Evolutionary conservation across 2,329 filamentous ascomycete genomes (phyloP).

Genomic region (Chrysoporthe puriensis): DNA sequence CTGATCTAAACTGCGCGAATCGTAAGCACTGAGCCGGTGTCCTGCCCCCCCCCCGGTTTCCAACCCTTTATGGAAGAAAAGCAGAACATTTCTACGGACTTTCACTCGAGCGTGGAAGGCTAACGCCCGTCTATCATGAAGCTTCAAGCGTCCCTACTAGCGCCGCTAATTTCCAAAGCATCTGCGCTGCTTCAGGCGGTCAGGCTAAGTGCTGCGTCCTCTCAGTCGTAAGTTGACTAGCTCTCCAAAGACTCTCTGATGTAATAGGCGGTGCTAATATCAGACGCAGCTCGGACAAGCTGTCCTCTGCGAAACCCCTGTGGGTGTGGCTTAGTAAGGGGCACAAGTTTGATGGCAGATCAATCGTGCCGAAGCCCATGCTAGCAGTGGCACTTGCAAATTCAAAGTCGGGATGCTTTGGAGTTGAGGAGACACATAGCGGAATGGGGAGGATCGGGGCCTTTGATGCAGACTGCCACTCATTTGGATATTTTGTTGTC

Average conservation of each 20-base stretch:
- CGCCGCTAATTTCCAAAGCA: background rate
- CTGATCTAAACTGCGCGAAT: slow-evolving; percentile 15
- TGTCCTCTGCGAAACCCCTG: slow-evolving; percentile 13
- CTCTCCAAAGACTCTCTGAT: too few relatives aligned
- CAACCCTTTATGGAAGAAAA: background rate
- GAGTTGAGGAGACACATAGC: background rate
- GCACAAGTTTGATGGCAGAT: background rate
- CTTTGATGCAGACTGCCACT: slow-evolving; percentile 9
- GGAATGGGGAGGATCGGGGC: background rate
- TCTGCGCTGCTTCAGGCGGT: slow-evolving; percentile 11
- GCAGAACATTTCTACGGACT: background rate
- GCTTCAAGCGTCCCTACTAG: slow-evolving; percentile 1
- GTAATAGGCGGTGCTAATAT: slow-evolving; percentile 4
- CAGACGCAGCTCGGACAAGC: background rate
- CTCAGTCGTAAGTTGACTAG: background rate
- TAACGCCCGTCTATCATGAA: background rate
- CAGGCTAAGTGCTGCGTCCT: slow-evolving; percentile 15
- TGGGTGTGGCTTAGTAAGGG: slow-evolving; percentile 17
- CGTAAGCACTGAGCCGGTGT: background rate
- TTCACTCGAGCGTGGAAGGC: background rate
- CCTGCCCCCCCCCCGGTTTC: too few relatives aligned
- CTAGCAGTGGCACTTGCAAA: background rate
- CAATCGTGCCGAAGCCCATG: background rate
- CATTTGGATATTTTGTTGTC: slow-evolving; percentile 8
- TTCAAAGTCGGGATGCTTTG: slow-evolving; percentile 5